A percentile compares a stretch with the other conserved stretches of the same genome.
phyloP scores from a whole-genome alignment of 2,329 filamentous ascomycete genomes.

The Trichoderma asperellum region DNA sequence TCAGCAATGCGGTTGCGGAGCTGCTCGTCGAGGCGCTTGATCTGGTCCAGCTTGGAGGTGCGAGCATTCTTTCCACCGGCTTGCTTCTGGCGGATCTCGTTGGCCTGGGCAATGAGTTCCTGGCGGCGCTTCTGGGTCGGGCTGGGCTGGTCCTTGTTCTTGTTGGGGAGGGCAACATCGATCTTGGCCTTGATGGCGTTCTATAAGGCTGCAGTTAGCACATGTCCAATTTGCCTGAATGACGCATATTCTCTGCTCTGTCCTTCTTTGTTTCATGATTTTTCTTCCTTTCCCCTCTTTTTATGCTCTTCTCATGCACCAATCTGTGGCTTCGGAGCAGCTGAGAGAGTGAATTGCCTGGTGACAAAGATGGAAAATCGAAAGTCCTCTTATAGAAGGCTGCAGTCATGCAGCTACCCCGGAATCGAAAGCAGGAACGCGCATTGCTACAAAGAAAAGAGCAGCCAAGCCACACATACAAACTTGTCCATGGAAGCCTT shows the following conservation, averaged over 20 bases:
- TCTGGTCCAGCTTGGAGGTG: slow-evolving; percentile 78
- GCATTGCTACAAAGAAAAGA: not conserved
- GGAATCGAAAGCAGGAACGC: not conserved
- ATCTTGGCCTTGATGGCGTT: slow-evolving; percentile 87
- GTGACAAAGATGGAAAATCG: not conserved
- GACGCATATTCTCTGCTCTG: not conserved
- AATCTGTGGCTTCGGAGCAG: not conserved
- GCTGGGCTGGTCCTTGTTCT: slow-evolving; percentile 76
- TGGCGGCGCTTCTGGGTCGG: slow-evolving; percentile 81
- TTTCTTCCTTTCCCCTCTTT: no score
- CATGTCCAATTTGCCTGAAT: not conserved
- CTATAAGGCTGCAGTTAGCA: slow-evolving; percentile 52
- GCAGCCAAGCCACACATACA: slow-evolving; percentile 41
- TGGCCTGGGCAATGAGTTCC: slow-evolving; percentile 81
- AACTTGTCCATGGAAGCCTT: slow-evolving; percentile 69
- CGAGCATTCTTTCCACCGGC: slow-evolving; percentile 83
- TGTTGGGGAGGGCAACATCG: slow-evolving; percentile 75
- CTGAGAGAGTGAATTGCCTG: not conserved
- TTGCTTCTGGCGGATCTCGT: slow-evolving; percentile 85
- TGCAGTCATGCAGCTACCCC: not conserved
- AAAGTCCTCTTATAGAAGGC: not conserved
- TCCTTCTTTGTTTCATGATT: not conserved
- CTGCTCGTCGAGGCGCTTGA: slow-evolving; percentile 89
- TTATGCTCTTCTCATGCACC: not conserved
- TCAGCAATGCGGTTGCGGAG: slow-evolving; percentile 83